phyloP scores from a whole-genome alignment of 768 basidiomycete species.

The Tephrocybe sp. region DNA sequence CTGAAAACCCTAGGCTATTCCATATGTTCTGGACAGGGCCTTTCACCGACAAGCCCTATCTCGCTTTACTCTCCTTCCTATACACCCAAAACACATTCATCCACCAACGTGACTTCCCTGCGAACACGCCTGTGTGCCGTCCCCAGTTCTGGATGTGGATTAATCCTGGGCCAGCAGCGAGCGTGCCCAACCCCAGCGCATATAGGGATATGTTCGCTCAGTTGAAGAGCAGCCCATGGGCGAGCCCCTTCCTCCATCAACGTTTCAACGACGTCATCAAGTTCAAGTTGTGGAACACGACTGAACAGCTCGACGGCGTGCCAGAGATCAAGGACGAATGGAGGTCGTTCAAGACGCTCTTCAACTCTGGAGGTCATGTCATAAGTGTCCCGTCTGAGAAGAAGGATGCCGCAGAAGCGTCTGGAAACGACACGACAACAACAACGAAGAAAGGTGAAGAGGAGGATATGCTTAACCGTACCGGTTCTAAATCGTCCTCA shows the following conservation, averaged over 20 bases:
- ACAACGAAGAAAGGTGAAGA: constrained; percentile 41
- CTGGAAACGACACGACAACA: constrained; percentile 53
- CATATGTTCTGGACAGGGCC: constrained; percentile 98
- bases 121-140: constrained; percentile 58
- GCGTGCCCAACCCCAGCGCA: constrained; percentile 76
- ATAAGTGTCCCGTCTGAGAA: constrained; percentile 54
- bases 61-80: constrained; percentile 87
- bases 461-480: constrained; percentile 63
- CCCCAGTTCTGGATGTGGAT: constrained; percentile 97
- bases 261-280: constrained; percentile 85
- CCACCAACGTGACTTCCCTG: constrained; percentile 46
- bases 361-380: constrained; percentile 84
- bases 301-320: constrained; percentile 87
- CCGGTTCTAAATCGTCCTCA: constrained; percentile 83
- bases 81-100: constrained; percentile 90
- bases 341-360: constrained; percentile 70
- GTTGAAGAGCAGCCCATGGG: constrained; percentile 83
- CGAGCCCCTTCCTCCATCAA: constrained; percentile 85
- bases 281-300: constrained; percentile 97
- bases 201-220: constrained; percentile 78
- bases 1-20: constrained; percentile 78
- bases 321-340: constrained; percentile 88
- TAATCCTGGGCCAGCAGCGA: constrained; percentile 88
- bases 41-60: constrained; percentile 96
- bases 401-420: constrained; percentile 29